Percentiles rank a stretch among this genome's conserved stretches.
Conservation (phyloP, 2,329 filamentous ascomycete species). For the Proliferodiscus dingleyae region DNA sequence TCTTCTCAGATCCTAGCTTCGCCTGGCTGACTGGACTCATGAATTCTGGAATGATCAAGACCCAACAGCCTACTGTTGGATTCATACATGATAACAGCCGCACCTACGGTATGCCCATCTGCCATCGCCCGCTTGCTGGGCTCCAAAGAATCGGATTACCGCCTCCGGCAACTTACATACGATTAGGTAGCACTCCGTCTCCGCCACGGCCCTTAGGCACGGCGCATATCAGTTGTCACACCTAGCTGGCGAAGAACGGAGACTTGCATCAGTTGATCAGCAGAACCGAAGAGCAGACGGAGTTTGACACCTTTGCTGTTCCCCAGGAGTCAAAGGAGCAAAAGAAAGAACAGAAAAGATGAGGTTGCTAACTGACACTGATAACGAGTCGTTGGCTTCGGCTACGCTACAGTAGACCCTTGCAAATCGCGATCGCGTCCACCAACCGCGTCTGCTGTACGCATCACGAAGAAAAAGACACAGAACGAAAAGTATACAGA, state of each 20-base stretch:
- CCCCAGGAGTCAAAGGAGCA: neutral
- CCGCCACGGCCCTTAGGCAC: no score
- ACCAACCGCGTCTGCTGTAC: conserved; percentile 11
- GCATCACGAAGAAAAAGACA: conserved; percentile 1
- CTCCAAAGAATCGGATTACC: no score
- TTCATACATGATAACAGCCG: no score
- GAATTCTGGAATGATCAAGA: neutral
- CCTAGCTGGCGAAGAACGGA: no score
- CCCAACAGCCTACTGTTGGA: neutral
- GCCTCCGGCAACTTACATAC: no score
- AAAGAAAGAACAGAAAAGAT: no score
- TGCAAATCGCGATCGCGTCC: conserved; percentile 21
- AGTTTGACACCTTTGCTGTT: neutral
- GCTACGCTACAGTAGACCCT: neutral
- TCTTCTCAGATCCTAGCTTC: no score
- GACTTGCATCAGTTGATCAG: no score
- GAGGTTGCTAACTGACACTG: neutral
- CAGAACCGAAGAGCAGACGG: neutral
- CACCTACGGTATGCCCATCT: no score
- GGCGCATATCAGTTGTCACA: no score
- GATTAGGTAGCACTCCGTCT: no score
- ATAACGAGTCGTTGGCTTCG: neutral
- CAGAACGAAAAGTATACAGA: conserved; percentile 4
- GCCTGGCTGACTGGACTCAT: neutral
- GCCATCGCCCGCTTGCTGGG: no score